These are phyloP conservation scores for Oryza australiensis DNA, from an alignment of 176 grass and related monocot species.

Conservation along the genomic window DNA sequence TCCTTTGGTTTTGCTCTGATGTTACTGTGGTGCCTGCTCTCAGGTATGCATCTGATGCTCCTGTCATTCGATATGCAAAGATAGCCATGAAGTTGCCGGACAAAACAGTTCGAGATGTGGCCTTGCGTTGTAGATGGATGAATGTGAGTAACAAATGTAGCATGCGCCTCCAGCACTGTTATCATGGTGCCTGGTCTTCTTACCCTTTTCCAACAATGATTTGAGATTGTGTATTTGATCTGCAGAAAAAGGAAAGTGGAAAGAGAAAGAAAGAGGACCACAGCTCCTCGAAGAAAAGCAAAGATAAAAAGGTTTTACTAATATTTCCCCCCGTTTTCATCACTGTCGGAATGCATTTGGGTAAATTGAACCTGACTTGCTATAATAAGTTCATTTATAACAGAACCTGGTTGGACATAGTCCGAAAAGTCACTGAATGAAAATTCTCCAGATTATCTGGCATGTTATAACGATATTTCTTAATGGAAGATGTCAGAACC, in stretches of 20 bases:
- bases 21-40: constrained; percentile 29
- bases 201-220: constrained; percentile 20
- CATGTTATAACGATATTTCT: neutral
- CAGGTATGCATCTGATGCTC: constrained; percentile 76
- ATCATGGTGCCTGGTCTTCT: neutral
- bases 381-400: constrained; percentile 7
- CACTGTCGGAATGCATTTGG: neutral
- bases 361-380: neutral
- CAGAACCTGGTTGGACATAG: constrained; percentile 21
- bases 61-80: constrained; percentile 78
- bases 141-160: constrained; percentile 57
- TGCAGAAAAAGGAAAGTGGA: constrained; percentile 92
- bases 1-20: neutral
- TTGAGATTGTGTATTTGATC: constrained; percentile 25
- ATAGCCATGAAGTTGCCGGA: constrained; percentile 82
- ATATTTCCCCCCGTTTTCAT: constrained; percentile 3
- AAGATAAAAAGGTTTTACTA: constrained; percentile 88
- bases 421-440: neutral
- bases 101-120: constrained; percentile 94
- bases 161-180: constrained; percentile 9
- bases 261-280: constrained; percentile 97
- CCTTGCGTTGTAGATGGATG: constrained; percentile 91
- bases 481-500: neutral
- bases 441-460: constrained; percentile 1
- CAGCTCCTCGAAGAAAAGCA: constrained; percentile 78